Base-by-base conservation (phyloP, 768 basidiomycete species). In the Fomitopsis pulvina region DNA sequence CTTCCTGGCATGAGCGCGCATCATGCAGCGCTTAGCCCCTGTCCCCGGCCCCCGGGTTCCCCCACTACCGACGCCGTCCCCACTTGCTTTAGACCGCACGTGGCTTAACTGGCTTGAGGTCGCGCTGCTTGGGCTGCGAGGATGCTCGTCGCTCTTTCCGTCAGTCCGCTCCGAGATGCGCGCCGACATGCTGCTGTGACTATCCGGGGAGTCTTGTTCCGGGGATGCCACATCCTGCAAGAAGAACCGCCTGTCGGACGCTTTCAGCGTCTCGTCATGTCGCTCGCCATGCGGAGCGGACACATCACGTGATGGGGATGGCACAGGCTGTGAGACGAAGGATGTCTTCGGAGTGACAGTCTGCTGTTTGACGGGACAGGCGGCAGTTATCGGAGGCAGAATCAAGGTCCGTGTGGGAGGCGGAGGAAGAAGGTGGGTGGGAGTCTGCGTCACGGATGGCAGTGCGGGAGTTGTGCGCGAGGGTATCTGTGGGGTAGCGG, bases 401-500 rank as follows among this genome's bases (percentile, higher is more conserved):
- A 58, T 40, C 49, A 58, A 44, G 12, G 53, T 52, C 25, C 57
- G 59, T n/a, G 32, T 54, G 32, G 57, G 63, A 41, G 55, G 47
- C 18, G 59, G 66, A 7, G 60, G 63, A 48, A 41, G 63, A 52
- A 46, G 66, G 56, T 51, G 69, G 54, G 53, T 42, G 56, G 70
- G 42, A 57, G 71, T 18, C 59, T 61, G 45, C 60, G 65, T 48
- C 60, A 59, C 3, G 57, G 50, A 39, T 34, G 44, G 43, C 61
- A 60, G 22, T 50, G 61, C 14, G 60, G 63, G 29, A 60, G 67
- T 45, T 51, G 64, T 38, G 28, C 56, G 30, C 52, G 54, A 46
- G 53, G 59, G 10, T 28, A 53, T 52, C 22, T 61, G 61, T 47
- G 85, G 87, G 1, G 85, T 86, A 1, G 80, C 75, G 2, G 87